Percentiles rank a stretch among this genome's conserved stretches.
phyloP scores from a whole-genome alignment of 495 filamentous ascomycete genomes.

The Aspergillus steynii region DNA sequence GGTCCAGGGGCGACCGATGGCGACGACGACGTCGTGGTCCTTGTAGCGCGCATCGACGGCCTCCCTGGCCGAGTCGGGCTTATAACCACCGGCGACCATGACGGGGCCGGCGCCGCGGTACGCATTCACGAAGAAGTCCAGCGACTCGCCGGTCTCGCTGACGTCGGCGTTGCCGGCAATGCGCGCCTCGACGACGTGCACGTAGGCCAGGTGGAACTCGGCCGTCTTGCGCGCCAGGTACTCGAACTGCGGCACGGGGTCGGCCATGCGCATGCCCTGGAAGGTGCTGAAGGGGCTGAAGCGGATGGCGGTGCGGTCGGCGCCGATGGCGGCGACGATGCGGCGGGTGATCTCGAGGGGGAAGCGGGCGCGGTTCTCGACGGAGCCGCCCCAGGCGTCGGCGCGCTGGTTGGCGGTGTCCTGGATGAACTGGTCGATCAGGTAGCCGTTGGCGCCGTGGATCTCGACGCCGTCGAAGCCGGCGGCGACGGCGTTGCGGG shows the following conservation, averaged over 20 bases:
- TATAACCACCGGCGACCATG: slow-evolving; percentile 60
- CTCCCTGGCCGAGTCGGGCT: slow-evolving; percentile 37
- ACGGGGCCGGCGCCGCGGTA: slow-evolving; percentile 47
- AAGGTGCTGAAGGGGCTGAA: slow-evolving; percentile 60
- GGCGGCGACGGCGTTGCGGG: slow-evolving; percentile 61
- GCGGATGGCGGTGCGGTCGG: slow-evolving; percentile 56
- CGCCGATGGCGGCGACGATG: slow-evolving; percentile 60
- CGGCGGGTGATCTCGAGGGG: slow-evolving; percentile 60
- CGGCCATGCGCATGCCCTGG: slow-evolving; percentile 64
- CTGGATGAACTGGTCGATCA: slow-evolving; percentile 74
- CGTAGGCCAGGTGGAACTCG: slow-evolving; percentile 55
- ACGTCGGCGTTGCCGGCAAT: slow-evolving; percentile 47
- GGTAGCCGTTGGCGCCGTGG: slow-evolving; percentile 72
- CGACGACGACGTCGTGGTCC: slow-evolving; percentile 49
- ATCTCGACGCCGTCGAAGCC: slow-evolving; percentile 66
- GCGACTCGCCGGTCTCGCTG: slow-evolving; percentile 39
- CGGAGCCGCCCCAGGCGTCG: slow-evolving; percentile 66
- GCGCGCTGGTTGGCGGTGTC: slow-evolving; percentile 60
- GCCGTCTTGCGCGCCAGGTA: slow-evolving; percentile 52
- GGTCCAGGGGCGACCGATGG: slow-evolving; percentile 67
- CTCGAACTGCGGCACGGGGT: slow-evolving; percentile 60
- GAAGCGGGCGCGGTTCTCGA: slow-evolving; percentile 66
- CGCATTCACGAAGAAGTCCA: slow-evolving; percentile 45
- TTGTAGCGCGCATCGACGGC: slow-evolving; percentile 51
- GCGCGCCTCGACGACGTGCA: slow-evolving; percentile 59